Percentiles rank a stretch among this genome's conserved stretches.
Conservation (phyloP, 257 asterid genomes). For the Coffea eugenioides region DNA sequence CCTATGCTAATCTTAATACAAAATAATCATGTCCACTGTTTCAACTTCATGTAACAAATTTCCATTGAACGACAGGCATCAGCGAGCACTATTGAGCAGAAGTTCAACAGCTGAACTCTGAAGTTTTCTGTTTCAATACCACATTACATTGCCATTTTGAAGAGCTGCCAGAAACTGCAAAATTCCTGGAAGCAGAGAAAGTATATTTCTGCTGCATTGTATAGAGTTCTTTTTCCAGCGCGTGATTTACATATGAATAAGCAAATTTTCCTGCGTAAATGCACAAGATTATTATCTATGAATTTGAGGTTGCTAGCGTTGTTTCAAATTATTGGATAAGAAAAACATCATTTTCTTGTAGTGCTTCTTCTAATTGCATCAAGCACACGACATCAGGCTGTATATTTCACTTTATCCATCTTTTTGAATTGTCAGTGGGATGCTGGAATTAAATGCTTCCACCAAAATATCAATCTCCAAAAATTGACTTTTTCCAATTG, state of each 20-base stretch:
- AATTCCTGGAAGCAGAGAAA: conserved; percentile 3
- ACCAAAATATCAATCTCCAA: background rate
- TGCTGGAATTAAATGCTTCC: conserved; percentile 6
- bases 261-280: conserved; percentile 18
- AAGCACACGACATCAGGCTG: conserved; percentile 16
- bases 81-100: conserved; percentile 36
- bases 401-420: background rate
- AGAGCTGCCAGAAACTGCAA: background rate
- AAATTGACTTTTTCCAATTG: background rate
- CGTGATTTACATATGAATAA: conserved; percentile 31
- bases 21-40: background rate
- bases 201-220: conserved; percentile 11
- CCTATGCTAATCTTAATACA: background rate
- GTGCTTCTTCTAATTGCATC: conserved; percentile 11
- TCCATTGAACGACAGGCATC: conserved; percentile 30
- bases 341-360: conserved; percentile 20
- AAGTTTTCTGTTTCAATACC: background rate
- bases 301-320: background rate
- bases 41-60: background rate
- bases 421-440: background rate
- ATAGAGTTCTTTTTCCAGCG: conserved; percentile 31
- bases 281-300: conserved; percentile 8
- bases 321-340: conserved; percentile 21
- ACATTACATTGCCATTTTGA: conserved; percentile 4
- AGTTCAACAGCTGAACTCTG: conserved; percentile 33